Conservation (phyloP, 2,329 filamentous ascomycete species). For the Colletotrichum liaoningense region DNA sequence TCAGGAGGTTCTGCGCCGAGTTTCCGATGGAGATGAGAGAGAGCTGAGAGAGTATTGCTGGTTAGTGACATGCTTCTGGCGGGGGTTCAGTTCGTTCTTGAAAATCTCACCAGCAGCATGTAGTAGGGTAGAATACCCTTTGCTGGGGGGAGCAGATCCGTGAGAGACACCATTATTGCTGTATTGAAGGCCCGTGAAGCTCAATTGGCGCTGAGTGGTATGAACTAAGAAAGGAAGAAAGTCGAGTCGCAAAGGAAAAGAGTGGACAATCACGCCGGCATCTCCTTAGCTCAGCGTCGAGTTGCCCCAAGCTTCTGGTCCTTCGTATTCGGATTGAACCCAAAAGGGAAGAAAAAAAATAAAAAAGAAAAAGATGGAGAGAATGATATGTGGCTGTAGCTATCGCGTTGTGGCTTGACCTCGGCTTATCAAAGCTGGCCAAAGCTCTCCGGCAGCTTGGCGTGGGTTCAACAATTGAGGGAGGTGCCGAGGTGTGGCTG, state of each 20-base stretch:
- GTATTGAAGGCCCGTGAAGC: not conserved
- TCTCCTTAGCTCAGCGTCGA: not conserved
- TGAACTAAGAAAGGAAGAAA: not conserved
- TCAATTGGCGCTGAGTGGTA: not conserved
- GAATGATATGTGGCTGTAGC: not conserved
- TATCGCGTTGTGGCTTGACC: slow-evolving; percentile 4
- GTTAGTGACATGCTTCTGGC: not conserved
- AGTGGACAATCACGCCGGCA: not conserved
- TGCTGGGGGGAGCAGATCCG: slow-evolving; percentile 57
- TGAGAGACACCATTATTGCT: slow-evolving; percentile 57
- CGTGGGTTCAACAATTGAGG: slow-evolving; percentile 19
- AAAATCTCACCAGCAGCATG: slow-evolving; percentile 62
- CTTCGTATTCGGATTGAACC: not conserved
- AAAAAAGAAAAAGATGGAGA: not conserved
- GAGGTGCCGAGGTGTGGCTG: slow-evolving; percentile 31
- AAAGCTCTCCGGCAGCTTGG: not conserved
- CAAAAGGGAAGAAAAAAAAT: not conserved
- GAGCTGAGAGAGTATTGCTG: slow-evolving; percentile 64
- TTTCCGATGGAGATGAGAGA: slow-evolving; percentile 87
- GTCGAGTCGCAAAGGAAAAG: not conserved
- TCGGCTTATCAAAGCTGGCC: not conserved
- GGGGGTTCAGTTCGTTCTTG: not conserved
- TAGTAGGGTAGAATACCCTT: slow-evolving; percentile 70
- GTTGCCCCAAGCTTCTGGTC: not conserved
- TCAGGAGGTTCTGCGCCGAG: slow-evolving; percentile 84